Evolutionary conservation across 371 early-diverging fungal genomes (phyloP), one percentile per base, ranked within the genome.

Genomic region (Vairimorpha ceranae): DNA sequence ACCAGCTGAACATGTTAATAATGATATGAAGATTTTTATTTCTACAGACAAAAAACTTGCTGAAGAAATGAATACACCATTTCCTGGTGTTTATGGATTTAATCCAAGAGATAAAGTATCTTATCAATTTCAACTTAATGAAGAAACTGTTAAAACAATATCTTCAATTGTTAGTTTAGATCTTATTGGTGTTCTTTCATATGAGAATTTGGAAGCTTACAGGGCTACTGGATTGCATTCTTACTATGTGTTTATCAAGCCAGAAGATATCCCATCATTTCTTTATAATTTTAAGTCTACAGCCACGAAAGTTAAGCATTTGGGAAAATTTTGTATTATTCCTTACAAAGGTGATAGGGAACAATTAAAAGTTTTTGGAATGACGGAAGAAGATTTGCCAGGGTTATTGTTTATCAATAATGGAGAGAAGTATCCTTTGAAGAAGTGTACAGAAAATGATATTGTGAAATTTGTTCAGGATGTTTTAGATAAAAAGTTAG

Each of bases 81-180:
- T 70, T 65, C 82, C 82, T 32, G 78, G 78, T 10, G 58, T 77
- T 29, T 76, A 69, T 59, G 75, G 67, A 17, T 79, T 65, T 59
- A 82, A 77, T 69, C 60, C 75, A 21, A n/a, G 17, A 14, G 79
- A 82, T 19, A 67, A 45, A 21, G 59, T 67, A 17, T 17, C 35
- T 17, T 73, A 73, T 43, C 36, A 58, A 35, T 15, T 76, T 12
- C 33, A 56, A 12, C 32, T 76, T 0, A 59, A 21, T 25, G 36
- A 41, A 15, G 54, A 59, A 12, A 65, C 23, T 10, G 8, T 6
- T 30, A 66, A 45, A n/a, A 33, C 25, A 14, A 30, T 61, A 33
- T 0, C 14, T 56, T 14, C 64, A 8, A 35, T 63, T 35, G 35
- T 46, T n/a, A 52, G 45, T 12, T 21, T 33, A 15, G 60, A 79